Evolutionary conservation across 495 filamentous ascomycete species (phyloP).

Genomic region (Cairneyella variabilis): DNA sequence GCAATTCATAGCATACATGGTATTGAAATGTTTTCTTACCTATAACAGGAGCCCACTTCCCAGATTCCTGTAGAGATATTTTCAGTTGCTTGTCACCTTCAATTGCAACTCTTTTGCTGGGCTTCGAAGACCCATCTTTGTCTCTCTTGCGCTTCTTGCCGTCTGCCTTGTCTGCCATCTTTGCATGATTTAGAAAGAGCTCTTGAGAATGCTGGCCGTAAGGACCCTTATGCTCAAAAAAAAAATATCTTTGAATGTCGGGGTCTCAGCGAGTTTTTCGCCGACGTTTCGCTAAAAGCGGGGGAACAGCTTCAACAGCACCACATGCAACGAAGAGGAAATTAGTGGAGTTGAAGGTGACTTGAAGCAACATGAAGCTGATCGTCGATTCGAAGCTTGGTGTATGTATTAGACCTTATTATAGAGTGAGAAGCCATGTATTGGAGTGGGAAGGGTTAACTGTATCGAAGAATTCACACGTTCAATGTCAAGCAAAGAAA

Average conservation of each 20-base stretch:
- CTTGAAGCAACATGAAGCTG: too few species aligned
- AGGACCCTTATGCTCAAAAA: too few species aligned
- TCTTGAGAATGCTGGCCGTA: too few species aligned
- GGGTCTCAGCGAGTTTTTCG: too few species aligned
- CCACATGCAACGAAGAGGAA: neutral
- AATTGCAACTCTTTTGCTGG: slow-evolving; percentile 62
- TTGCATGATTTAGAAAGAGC: neutral
- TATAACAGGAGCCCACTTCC: slow-evolving; percentile 59
- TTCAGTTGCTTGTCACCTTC: slow-evolving; percentile 50
- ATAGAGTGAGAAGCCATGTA: too few species aligned
- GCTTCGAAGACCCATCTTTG: slow-evolving; percentile 47
- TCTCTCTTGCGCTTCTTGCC: slow-evolving; percentile 70
- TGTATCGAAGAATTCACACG: too few species aligned
- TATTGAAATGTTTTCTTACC: slow-evolving; percentile 38
- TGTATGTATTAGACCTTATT: too few species aligned
- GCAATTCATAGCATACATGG: neutral
- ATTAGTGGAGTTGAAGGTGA: neutral
- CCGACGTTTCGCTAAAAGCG: neutral
- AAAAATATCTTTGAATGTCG: too few species aligned
- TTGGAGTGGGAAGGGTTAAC: too few species aligned
- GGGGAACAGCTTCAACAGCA: neutral
- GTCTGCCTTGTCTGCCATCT: slow-evolving; percentile 33
- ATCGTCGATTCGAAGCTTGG: too few species aligned
- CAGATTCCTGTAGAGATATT: slow-evolving; percentile 51
- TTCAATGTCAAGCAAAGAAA: too few species aligned